These are phyloP conservation scores for Thelonectria rubi DNA, from an alignment of 2,329 filamentous ascomycete genomes.

Conservation along the genomic window DNA sequence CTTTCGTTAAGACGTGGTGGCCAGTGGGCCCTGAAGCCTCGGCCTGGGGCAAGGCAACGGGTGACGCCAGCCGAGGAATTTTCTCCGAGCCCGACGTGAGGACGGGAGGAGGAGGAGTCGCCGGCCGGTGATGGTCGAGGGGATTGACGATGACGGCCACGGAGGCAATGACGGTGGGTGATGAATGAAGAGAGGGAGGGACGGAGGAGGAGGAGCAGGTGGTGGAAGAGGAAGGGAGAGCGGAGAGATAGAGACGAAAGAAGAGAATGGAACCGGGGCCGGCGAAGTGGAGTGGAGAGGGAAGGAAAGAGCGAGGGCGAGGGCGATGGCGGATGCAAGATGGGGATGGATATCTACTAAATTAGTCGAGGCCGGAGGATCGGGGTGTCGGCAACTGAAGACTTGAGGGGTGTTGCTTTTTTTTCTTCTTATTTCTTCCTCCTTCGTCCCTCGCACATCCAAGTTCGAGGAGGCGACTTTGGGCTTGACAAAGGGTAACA, in stretches of 20 bases:
- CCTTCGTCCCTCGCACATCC: neutral
- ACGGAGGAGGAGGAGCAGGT: neutral
- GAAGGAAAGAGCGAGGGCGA: neutral
- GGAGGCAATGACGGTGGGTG: neutral
- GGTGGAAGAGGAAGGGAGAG: neutral
- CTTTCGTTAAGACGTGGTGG: neutral
- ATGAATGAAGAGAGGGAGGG: neutral
- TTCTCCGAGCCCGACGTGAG: conserved; percentile 9
- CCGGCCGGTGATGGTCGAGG: neutral
- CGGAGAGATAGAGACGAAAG: conserved; percentile 3
- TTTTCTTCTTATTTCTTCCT: neutral
- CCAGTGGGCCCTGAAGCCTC: conserved; percentile 1
- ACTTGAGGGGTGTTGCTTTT: too few species aligned
- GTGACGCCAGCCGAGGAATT: conserved; percentile 1
- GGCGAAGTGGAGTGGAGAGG: conserved; percentile 1
- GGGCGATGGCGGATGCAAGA: neutral
- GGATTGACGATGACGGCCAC: neutral
- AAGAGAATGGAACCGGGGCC: conserved; percentile 1
- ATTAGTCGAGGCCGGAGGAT: too few species aligned
- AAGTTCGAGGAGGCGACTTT: neutral
- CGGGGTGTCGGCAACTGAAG: too few species aligned
- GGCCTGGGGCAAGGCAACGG: neutral
- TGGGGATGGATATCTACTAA: too few species aligned
- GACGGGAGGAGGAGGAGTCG: neutral
- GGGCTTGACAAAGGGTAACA: neutral